Evolutionary conservation across 768 basidiomycete genomes (phyloP), one percentile per base, ranked within the genome.

Genomic region (Russula olivacea): DNA sequence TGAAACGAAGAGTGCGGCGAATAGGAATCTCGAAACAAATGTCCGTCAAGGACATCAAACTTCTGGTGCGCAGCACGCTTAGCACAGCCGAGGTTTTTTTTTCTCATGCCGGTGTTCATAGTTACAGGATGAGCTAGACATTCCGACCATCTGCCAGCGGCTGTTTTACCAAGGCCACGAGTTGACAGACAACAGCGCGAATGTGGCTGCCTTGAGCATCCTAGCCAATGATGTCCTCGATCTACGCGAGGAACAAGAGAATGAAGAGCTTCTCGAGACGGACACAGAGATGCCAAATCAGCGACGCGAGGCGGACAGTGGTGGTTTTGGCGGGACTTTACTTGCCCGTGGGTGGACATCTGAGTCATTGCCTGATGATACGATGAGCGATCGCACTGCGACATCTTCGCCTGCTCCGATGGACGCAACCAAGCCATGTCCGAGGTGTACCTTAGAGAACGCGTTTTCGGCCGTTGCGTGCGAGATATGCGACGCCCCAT

Each of bases 131-230:
- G 77, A 80, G 49, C 75, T 86, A 57, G 77, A 77, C 43, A 85
- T 92, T 61, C 87, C 91, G 40, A 86, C 87, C 11, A 89, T 92
- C 59, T 87, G 81, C 63, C 91, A 93, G 70, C 80, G 85, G 54
- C 73, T 93, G 28, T 88, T 83, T 69, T 79, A 84, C 70, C 76
- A 79, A 43, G 82, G 79, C 0, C 72, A 74, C 41, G 91, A 91
- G 73, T 78, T 93, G 1, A 75, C 80, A 3, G 86, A 89, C 71
- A 89, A 83, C 69, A 61, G 77, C 28, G 71, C 72, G 32, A 79
- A 77, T 0, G 75, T 80, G 60, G 80, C 76, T 7, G 83, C 84
- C 0, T 75, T 88, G 34, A 83, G 78, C 30, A 78, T 83, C 36
- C 74, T 88, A 17, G 72, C 79, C 47, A 81, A 87, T 66, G 88